These are phyloP conservation scores for Carallia brachiata DNA, from an alignment of 345 rosid species.

Conservation along the genomic window DNA sequence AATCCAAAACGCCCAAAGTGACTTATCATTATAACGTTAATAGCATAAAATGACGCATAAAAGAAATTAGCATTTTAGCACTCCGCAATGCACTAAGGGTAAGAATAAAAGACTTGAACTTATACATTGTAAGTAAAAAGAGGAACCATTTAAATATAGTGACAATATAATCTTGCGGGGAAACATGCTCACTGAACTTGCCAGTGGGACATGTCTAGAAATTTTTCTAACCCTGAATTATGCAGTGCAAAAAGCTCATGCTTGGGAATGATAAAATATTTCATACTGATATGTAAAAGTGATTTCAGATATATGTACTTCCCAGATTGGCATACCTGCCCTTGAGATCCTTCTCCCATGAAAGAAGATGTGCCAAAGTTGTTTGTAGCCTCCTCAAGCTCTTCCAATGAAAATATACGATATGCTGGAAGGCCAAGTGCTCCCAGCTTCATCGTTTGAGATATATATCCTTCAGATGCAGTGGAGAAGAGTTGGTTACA, in stretches of 20 bases:
- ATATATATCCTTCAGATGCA: conserved; percentile 63
- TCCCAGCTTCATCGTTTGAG: conserved; percentile 88
- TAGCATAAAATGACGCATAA: too few species aligned
- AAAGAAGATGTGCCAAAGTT: conserved; percentile 83
- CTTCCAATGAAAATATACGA: conserved; percentile 79
- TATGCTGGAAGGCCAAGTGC: conserved; percentile 85
- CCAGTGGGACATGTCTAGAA: neutral
- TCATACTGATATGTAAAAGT: neutral
- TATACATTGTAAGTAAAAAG: too few species aligned
- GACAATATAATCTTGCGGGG: too few species aligned
- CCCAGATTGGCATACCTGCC: conserved; percentile 52
- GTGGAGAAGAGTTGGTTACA: neutral
- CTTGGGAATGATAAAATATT: neutral
- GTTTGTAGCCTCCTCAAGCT: conserved; percentile 77
- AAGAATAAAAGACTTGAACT: too few species aligned
- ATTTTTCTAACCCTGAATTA: neutral
- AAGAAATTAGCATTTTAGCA: too few species aligned
- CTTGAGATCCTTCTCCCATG: conserved; percentile 94
- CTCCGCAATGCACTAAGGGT: too few species aligned
- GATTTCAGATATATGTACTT: neutral
- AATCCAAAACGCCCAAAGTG: too few species aligned
- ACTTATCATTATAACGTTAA: too few species aligned
- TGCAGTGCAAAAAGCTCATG: neutral
- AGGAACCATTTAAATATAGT: too few species aligned
- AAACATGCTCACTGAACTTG: neutral